Percentiles rank a stretch among this genome's conserved stretches.
phyloP scores from a whole-genome alignment of 2,329 filamentous ascomycete species.

The Curvularia hawaiiensis region DNA sequence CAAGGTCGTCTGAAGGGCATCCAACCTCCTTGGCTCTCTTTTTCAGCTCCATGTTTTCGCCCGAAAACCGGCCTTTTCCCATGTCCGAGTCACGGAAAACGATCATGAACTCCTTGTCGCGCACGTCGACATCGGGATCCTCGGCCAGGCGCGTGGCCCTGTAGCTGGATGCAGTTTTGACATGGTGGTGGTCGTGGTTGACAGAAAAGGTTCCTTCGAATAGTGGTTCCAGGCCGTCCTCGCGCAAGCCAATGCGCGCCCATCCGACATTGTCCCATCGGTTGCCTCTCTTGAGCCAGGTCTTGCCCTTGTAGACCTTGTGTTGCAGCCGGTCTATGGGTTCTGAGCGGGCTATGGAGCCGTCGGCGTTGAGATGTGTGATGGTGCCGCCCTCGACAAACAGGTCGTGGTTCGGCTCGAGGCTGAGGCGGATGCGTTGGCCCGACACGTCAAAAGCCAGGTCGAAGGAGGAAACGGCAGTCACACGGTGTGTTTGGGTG shows the following conservation, averaged over 20 bases:
- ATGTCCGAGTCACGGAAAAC: constrained; percentile 93
- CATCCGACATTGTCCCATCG: constrained; percentile 86
- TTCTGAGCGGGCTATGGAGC: constrained; percentile 69
- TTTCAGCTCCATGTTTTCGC: constrained; percentile 67
- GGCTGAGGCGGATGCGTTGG: constrained; percentile 72
- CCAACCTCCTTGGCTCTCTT: constrained; percentile 54
- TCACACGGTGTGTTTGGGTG: constrained; percentile 77
- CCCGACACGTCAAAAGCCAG: constrained; percentile 75
- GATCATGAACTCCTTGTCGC: constrained; percentile 78
- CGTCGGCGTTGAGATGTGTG: constrained; percentile 73
- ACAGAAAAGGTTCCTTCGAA: constrained; percentile 92
- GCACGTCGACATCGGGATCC: constrained; percentile 69
- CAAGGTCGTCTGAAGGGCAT: constrained; percentile 76
- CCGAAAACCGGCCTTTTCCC: constrained; percentile 29
- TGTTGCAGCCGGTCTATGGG: constrained; percentile 74
- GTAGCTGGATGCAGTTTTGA: constrained; percentile 78
- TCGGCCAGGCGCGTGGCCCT: constrained; percentile 67
- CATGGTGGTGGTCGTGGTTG: constrained; percentile 81
- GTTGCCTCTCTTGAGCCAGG: constrained; percentile 76
- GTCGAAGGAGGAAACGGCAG: constrained; percentile 83
- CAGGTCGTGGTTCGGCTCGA: constrained; percentile 92
- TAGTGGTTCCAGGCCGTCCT: constrained; percentile 76
- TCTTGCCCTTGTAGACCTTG: constrained; percentile 81
- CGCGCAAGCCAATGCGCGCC: constrained; percentile 78
- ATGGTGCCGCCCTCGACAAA: constrained; percentile 77